These are phyloP conservation scores for Malassezia pachydermatis DNA, from an alignment of 1,284 basidiomycete genomes.

Conservation along the genomic window DNA sequence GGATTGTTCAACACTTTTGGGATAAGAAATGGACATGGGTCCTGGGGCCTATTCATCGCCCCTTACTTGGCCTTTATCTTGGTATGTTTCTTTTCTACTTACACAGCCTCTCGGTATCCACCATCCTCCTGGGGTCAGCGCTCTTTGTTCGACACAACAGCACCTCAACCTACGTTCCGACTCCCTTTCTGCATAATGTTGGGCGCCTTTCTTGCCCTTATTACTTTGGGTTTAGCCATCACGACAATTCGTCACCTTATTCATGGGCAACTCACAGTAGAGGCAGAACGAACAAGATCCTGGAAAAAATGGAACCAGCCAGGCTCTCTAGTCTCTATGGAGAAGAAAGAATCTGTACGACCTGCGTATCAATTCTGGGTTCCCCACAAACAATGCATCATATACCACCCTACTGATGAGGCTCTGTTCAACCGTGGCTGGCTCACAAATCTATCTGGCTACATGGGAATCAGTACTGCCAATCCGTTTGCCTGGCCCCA, in stretches of 20 bases:
- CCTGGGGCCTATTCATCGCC: slow-evolving; percentile 5
- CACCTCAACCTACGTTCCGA: not conserved
- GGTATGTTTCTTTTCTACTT: not conserved
- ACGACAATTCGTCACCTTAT: not conserved
- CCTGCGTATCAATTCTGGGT: not conserved
- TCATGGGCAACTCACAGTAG: not conserved
- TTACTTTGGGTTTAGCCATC: not conserved
- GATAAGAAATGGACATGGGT: slow-evolving; percentile 6
- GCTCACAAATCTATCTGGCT: too few relatives aligned
- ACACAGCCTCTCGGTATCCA: not conserved
- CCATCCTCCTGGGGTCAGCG: not conserved
- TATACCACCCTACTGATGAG: too few relatives aligned
- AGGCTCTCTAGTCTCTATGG: not conserved
- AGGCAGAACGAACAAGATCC: not conserved
- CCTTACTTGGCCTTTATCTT: not conserved
- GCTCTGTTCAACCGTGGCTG: too few relatives aligned
- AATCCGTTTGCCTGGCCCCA: too few relatives aligned
- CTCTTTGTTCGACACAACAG: not conserved
- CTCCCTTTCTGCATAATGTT: not conserved
- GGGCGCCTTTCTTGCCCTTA: not conserved
- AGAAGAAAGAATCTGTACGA: not conserved
- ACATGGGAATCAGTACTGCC: too few relatives aligned
- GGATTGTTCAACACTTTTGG: not conserved
- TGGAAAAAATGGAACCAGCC: not conserved
- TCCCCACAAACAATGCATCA: not conserved